Evolutionary conservation across 2,329 filamentous ascomycete genomes (phyloP), one percentile per base, ranked within the genome.

Genomic region (Moelleriella libera): DNA sequence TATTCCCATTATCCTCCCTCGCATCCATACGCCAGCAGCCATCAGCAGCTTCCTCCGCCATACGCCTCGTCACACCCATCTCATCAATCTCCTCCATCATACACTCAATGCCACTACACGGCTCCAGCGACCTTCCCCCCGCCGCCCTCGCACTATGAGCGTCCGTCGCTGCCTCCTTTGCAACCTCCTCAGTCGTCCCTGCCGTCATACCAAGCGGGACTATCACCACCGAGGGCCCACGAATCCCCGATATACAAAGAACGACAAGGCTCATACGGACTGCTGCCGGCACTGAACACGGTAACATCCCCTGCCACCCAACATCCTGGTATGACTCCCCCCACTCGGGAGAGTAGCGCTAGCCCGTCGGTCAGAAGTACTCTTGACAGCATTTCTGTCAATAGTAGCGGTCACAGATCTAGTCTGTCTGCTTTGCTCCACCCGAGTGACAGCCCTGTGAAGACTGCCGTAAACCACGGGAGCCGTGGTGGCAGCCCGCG

Each of bases 1-100:
- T 78, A 71, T 52, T 62, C 75, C 44, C 74, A 74, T 0, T 78
- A 71, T 52, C 62, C 60, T 53, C 72, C 75, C 52, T 70, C 71
- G 53, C 59, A 62, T 21, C 21, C 21, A 21, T 21, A 21, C 21
- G 21, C 21, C 21, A 21, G 21, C 21, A 21, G 21, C 21, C 21
- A 21, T 21, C 21, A 21, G 21, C 21, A 21, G 21, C 21, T 21
- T 3, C 21, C 21, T 3, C 21, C 21, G 21, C 21, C 21, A 21
- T 21, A 21, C 21, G 21, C 21, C 21, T 21, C 21, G 3, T 21
- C 21, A 21, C 21, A 21, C 21, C 21, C 21, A 21, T 21, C 21
- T 21, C 21, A 21, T 21, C 21, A 21, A 21, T 21, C 21, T 21
- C 21, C 21, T 21, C 21, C 21, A 21, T 21, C 21, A 3, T 21